Evolutionary conservation across 305 asterid species (phyloP).

Genomic region (Fraxinus ornus): DNA sequence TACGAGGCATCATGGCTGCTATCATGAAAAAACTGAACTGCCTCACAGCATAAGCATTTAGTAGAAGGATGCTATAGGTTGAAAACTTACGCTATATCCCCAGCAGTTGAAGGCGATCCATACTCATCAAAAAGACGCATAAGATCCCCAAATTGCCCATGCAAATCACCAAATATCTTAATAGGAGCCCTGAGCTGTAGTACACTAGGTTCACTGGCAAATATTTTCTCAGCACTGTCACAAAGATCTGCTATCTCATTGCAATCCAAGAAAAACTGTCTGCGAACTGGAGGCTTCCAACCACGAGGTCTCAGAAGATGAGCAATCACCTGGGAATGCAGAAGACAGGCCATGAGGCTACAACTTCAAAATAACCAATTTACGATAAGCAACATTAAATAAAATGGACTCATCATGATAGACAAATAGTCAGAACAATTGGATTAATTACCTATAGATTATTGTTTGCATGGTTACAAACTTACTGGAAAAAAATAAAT

Average conservation of each 20-base stretch:
- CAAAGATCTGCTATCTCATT: constrained; percentile 98
- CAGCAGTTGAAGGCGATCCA: constrained; percentile 97
- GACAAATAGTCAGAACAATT: not conserved
- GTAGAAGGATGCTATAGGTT: constrained; percentile 9
- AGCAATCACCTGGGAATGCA: constrained; percentile 65
- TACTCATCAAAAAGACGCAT: constrained; percentile 98
- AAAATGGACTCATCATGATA: not conserved
- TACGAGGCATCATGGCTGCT: not conserved
- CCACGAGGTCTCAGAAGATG: constrained; percentile 97
- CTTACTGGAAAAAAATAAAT: not conserved
- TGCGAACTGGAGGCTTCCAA: constrained; percentile 97
- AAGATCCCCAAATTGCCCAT: constrained; percentile 98
- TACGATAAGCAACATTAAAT: not conserved
- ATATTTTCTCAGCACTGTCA: constrained; percentile 92
- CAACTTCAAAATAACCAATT: not conserved
- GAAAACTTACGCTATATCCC: constrained; percentile 81
- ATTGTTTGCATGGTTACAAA: not conserved
- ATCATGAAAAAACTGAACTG: not conserved
- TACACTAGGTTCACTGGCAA: constrained; percentile 91
- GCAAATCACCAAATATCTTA: constrained; percentile 98
- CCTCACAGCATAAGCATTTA: not conserved
- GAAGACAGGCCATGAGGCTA: constrained; percentile 12
- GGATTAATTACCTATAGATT: not conserved
- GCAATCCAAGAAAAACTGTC: constrained; percentile 96
- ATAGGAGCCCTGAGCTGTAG: constrained; percentile 96